phyloP scores from a whole-genome alignment of 2,329 filamentous ascomycete genomes.

The Xylaria sp. region DNA sequence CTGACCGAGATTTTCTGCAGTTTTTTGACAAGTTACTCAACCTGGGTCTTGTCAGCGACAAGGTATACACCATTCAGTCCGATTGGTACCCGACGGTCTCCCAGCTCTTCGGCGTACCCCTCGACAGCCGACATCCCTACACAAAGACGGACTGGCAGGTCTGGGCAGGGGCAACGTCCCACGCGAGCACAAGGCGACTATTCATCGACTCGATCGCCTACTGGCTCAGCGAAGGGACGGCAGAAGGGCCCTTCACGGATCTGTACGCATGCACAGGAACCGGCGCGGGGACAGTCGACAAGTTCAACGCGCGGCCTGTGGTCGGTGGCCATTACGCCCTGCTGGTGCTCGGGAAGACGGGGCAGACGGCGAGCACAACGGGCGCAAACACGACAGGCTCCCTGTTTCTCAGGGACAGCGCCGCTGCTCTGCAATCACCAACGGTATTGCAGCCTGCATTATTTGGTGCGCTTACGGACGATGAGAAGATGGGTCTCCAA shows the following conservation, averaged over 20 bases:
- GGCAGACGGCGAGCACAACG: conserved; percentile 19
- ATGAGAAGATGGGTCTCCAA: background rate
- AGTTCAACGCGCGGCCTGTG: conserved; percentile 66
- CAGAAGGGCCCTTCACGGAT: conserved; percentile 60
- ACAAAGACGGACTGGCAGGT: conserved; percentile 73
- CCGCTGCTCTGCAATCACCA: conserved; percentile 15
- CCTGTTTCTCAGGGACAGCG: conserved; percentile 23
- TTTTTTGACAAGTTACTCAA: conserved; percentile 34
- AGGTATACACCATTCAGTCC: conserved; percentile 32
- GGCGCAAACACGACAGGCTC: conserved; percentile 24
- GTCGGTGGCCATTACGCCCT: conserved; percentile 69
- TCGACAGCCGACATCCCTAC: conserved; percentile 65
- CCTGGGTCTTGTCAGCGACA: conserved; percentile 28
- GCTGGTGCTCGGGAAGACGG: conserved; percentile 45
- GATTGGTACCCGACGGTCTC: conserved; percentile 45
- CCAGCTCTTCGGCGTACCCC: conserved; percentile 64
- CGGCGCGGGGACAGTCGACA: conserved; percentile 38
- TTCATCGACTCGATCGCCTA: conserved; percentile 59
- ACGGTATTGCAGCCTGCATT: conserved; percentile 1
- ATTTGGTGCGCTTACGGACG: background rate
- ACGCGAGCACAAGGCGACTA: conserved; percentile 48
- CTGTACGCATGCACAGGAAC: conserved; percentile 60
- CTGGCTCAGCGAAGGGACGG: conserved; percentile 65
- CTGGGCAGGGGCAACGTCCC: conserved; percentile 62
- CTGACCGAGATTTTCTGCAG: background rate